Evolutionary conservation across 441 rosid species (phyloP).

Genomic region (Rhodomyrtus psidioides): DNA sequence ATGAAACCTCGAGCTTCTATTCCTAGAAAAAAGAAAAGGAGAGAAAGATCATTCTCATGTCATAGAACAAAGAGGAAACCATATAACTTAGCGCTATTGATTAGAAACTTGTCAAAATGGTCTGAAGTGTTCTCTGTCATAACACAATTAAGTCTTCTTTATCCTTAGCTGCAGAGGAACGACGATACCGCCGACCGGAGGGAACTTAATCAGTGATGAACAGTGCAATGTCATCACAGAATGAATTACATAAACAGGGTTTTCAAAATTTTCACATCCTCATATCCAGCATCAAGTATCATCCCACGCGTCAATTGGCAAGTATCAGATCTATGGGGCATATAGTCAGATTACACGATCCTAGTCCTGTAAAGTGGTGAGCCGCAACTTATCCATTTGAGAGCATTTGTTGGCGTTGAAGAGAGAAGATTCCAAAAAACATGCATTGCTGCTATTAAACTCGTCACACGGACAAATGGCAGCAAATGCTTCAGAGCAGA

Average conservation of each 20-base stretch:
- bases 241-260: not conserved
- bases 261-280: not conserved
- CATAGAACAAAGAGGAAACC: not conserved
- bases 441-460: not conserved
- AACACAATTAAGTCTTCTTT: not conserved
- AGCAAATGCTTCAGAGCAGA: not conserved
- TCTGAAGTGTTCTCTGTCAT: not conserved
- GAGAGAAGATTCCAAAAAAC: not conserved
- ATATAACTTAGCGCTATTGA: not conserved
- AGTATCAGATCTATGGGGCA: not conserved
- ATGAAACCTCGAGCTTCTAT: constrained; percentile 15
- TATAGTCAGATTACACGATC: not conserved
- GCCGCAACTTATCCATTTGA: not conserved
- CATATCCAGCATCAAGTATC: not conserved
- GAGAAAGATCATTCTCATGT: not conserved
- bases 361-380: not conserved
- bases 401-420: not conserved
- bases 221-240: not conserved
- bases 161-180: not conserved
- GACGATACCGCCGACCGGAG: not conserved
- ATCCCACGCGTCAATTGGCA: not conserved
- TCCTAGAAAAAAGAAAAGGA: constrained; percentile 1
- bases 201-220: not conserved
- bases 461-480: not conserved
- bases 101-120: not conserved